These are phyloP conservation scores for Tulasnella sp. DNA, from an alignment of 768 basidiomycete species.

Conservation along the genomic window DNA sequence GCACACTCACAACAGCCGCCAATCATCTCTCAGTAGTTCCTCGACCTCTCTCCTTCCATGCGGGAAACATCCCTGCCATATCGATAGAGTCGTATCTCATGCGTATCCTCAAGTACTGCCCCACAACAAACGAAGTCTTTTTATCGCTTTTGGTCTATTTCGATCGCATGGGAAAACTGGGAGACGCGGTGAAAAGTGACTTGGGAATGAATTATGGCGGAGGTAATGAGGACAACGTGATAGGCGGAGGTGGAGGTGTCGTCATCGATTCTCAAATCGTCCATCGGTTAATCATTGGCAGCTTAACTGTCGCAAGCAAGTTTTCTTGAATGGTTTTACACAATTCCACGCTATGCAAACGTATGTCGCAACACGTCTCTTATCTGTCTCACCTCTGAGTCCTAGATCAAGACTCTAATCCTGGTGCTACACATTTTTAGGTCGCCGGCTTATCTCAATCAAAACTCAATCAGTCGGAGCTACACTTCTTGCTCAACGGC, in stretches of 20 bases:
- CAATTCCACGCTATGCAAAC: slow-evolving; percentile 97
- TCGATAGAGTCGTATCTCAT: slow-evolving; percentile 87
- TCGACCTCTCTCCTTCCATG: no score
- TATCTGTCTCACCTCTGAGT: neutral
- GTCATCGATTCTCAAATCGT: slow-evolving; percentile 97
- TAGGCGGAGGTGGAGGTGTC: no score
- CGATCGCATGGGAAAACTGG: slow-evolving; percentile 77
- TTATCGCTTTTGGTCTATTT: slow-evolving; percentile 90
- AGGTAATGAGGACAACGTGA: no score
- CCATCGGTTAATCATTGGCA: slow-evolving; percentile 91
- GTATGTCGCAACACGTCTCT: slow-evolving; percentile 31
- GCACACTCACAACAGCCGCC: no score
- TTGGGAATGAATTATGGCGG: no score
- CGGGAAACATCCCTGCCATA: slow-evolving; percentile 90
- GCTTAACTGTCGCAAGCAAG: slow-evolving; percentile 98
- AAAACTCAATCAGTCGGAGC: slow-evolving; percentile 91
- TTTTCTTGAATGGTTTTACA: slow-evolving; percentile 99
- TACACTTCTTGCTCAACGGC: slow-evolving; percentile 94
- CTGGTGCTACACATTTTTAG: no score
- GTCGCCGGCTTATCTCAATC: slow-evolving; percentile 89
- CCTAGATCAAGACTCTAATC: no score
- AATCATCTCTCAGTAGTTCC: no score
- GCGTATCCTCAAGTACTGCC: slow-evolving; percentile 95
- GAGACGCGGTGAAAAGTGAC: slow-evolving; percentile 26
- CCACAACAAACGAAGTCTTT: slow-evolving; percentile 96